Percentiles rank a stretch among this genome's conserved stretches.
Evolutionary conservation across 257 asterid genomes (phyloP).

Genomic region (Mentha longifolia): DNA sequence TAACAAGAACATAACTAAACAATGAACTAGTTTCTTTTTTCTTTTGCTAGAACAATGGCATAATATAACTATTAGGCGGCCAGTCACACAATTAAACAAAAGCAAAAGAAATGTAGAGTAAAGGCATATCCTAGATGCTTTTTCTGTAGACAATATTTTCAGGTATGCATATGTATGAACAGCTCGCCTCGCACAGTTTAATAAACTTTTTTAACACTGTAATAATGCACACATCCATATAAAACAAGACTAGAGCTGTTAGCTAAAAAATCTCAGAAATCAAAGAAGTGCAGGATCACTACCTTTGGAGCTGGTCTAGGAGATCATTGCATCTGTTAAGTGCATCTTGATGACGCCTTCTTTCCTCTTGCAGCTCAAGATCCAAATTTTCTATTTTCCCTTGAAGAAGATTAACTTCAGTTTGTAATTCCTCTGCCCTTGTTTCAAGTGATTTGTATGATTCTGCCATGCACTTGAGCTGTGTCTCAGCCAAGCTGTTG

Average conservation of each 20-base stretch:
- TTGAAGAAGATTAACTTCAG: slow-evolving; percentile 73
- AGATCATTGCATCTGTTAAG: slow-evolving; percentile 74
- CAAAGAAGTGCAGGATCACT: background rate
- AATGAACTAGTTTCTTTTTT: background rate
- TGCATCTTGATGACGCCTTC: slow-evolving; percentile 60
- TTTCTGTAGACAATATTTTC: too few species aligned
- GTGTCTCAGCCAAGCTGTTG: slow-evolving; percentile 92
- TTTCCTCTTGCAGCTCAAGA: slow-evolving; percentile 82
- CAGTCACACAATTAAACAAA: background rate
- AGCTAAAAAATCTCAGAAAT: slow-evolving; percentile 3
- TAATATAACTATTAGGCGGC: background rate
- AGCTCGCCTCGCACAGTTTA: slow-evolving; percentile 3
- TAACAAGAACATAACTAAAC: background rate
- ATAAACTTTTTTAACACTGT: background rate
- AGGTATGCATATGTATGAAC: background rate
- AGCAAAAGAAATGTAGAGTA: background rate
- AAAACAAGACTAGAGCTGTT: background rate
- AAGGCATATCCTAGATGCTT: background rate
- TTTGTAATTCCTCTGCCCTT: slow-evolving; percentile 81
- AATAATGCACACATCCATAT: too few species aligned
- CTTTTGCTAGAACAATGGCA: too few species aligned
- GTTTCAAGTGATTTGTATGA: slow-evolving; percentile 86
- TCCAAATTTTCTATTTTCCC: slow-evolving; percentile 64
- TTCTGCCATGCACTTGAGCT: slow-evolving; percentile 98
- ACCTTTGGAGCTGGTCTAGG: slow-evolving; percentile 78